Evolutionary conservation across 2,329 filamentous ascomycete species (phyloP).

Genomic region (Colletotrichum liaoningense): DNA sequence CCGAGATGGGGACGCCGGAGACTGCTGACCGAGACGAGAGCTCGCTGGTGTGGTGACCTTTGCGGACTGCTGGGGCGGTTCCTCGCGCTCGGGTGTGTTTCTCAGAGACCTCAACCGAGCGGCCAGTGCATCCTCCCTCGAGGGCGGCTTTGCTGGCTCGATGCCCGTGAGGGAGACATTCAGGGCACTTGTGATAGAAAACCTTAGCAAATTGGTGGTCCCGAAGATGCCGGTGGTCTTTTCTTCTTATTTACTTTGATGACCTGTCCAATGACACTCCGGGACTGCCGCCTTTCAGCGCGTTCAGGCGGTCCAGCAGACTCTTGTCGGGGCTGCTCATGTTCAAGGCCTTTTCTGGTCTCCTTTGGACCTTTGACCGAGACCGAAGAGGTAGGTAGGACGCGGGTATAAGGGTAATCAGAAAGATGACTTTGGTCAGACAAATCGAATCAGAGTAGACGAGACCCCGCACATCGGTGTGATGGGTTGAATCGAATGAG

Average conservation of each 20-base stretch:
- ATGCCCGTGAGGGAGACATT: constrained; percentile 50
- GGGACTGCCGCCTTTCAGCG: constrained; percentile 55
- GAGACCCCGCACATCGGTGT: background rate
- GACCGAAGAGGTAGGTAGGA: background rate
- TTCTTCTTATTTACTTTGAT: constrained; percentile 51
- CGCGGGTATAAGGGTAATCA: background rate
- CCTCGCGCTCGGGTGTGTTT: constrained; percentile 46
- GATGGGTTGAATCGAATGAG: background rate
- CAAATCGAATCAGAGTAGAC: background rate
- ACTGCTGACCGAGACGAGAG: constrained; percentile 10
- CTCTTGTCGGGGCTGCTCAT: constrained; percentile 51
- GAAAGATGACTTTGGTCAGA: background rate
- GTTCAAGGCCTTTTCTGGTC: background rate
- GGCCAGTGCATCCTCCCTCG: constrained; percentile 63
- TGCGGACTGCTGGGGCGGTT: constrained; percentile 24
- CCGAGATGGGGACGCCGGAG: background rate
- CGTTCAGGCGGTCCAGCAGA: constrained; percentile 65
- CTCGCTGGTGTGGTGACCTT: background rate
- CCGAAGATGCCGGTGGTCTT: constrained; percentile 2
- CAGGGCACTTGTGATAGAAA: constrained; percentile 36
- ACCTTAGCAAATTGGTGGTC: background rate
- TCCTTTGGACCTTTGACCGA: background rate
- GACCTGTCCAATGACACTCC: constrained; percentile 41
- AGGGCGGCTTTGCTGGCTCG: constrained; percentile 54
- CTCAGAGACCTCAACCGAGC: constrained; percentile 64